Conservation (phyloP, 2,329 filamentous ascomycete species). For the Neurospora sp. region DNA sequence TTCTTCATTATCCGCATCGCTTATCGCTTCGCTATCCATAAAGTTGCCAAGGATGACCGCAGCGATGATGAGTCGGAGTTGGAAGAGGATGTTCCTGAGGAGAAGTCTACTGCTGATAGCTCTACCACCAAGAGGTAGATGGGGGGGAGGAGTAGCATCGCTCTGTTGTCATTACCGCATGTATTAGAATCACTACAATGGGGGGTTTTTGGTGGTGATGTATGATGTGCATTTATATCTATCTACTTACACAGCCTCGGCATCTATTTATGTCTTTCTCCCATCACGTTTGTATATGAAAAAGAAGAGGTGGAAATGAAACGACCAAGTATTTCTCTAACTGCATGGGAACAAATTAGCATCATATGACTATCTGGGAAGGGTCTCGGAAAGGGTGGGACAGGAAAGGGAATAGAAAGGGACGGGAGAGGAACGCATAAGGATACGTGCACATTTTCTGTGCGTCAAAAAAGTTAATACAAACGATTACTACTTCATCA, state of each 20-base stretch:
- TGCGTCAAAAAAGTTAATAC: neutral
- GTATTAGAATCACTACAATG: neutral
- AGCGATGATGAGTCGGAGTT: slow-evolving; percentile 60
- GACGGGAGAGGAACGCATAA: neutral
- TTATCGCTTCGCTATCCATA: slow-evolving; percentile 55
- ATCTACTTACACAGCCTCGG: neutral
- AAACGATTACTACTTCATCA: neutral
- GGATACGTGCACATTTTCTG: neutral
- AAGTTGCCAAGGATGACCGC: slow-evolving; percentile 57
- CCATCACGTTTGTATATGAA: neutral
- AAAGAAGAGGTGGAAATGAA: neutral
- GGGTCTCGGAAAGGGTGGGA: neutral
- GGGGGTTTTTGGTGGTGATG: neutral
- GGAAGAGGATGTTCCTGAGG: slow-evolving; percentile 22
- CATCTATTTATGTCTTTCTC: neutral
- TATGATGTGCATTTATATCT: neutral
- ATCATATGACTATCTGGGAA: neutral
- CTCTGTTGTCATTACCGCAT: neutral
- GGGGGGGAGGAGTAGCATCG: neutral
- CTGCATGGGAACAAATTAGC: neutral
- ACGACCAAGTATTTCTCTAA: neutral
- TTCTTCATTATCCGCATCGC: slow-evolving; percentile 68
- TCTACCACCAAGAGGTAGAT: neutral
- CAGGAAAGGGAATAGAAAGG: neutral
- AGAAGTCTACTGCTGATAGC: slow-evolving; percentile 9